Base-by-base conservation (phyloP, 1,284 basidiomycete genomes). In the Rhodotorula glutinis region DNA sequence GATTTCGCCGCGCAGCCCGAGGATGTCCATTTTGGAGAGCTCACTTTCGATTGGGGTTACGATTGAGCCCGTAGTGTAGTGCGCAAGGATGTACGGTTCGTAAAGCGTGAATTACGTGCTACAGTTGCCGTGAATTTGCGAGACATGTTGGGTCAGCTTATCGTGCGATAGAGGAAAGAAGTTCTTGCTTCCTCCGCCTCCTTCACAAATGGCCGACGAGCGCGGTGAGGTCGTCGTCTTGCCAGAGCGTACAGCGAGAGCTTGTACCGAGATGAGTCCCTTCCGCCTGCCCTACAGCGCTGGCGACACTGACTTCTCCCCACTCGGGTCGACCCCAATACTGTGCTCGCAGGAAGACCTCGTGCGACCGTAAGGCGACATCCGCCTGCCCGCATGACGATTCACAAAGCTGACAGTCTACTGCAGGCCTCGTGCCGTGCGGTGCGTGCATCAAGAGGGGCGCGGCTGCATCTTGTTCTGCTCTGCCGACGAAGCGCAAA, bases 401-500 rank as follows among this genome's bases (percentile, higher is more conserved):
- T 21, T 25, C 4, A 23, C 4, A 38, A 7, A 1, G 51, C 51
- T 53, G 51, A 60, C 43, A 13, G 25, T 27, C 25, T 5, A 14
- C 29, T 4, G 7, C 23, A 56, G 60, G 66, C 3, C 60, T 64
- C 30, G n/a, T 61, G 19, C 67, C 67, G 1, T 69, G 67, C 27
- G 64, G 64, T 0, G 68, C 68, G 10, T 70, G 66, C 33, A 56
- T 65, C 44, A 68, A 68, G 62, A 52, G 66, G 0, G 63, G 63
- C 0, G 52, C 57, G 9, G 59, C 62, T 1, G 27, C 66, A 14
- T 43, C 52, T 21, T 68, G 66, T 43, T 43, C 56, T 1, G 57
- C 59, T 4, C 54, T 53, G 0, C 66, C 66, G 2, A 54, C 56
- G 19, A 68, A 65, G 59, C 58, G 66, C 5, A 61, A 61, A 53